Evolutionary conservation across 768 basidiomycete species (phyloP), one percentile per base, ranked within the genome.

Genomic region (Neoboletus brunneissimus): DNA sequence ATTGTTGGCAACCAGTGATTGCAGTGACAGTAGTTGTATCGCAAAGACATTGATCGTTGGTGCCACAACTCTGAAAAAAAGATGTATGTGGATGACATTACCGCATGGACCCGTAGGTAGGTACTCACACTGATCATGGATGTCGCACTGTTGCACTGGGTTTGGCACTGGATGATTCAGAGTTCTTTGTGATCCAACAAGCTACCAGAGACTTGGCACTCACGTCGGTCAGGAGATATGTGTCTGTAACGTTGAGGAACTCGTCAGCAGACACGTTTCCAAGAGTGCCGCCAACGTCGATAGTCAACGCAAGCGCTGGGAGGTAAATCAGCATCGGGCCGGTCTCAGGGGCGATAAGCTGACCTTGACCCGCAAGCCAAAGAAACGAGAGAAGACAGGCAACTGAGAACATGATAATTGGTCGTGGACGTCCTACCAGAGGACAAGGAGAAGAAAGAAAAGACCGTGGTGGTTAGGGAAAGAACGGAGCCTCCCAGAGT

Each of bases 321-420:
- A 47, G 8, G 47, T 11, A n/a, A 6, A 18, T 49, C 13, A 48
- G 9, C 4, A n/a, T 11, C 11, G 31, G 20, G 16, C 4, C 13
- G 15, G 31, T 27, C 31, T 59, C 22, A 42, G 15, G 35, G 18
- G 2, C 4, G 53, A 16, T n/a, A 52, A 63, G 43, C 63, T 18
- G n/a, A 85, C 87, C 84, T 83, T 78, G 84, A 61, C 82, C 77
- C 68, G 81, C 83, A 74, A 86, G 76, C 63, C 81, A 62, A 53
- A 74, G 44, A 45, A 76, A 27, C 4, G 57, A 67, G 59, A 68
- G 52, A 56, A 74, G 44, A 59, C 66, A 60, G 54, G 63, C 10
- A 29, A 68, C 54, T 35, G 57, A 58, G 58, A 56, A 66, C 72
- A 72, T 73, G 67, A 56, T 66, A 57, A 58, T 50, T 58, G 43